phyloP scores from a whole-genome alignment of 2,329 filamentous ascomycete species.

The Nothophoma quercina region DNA sequence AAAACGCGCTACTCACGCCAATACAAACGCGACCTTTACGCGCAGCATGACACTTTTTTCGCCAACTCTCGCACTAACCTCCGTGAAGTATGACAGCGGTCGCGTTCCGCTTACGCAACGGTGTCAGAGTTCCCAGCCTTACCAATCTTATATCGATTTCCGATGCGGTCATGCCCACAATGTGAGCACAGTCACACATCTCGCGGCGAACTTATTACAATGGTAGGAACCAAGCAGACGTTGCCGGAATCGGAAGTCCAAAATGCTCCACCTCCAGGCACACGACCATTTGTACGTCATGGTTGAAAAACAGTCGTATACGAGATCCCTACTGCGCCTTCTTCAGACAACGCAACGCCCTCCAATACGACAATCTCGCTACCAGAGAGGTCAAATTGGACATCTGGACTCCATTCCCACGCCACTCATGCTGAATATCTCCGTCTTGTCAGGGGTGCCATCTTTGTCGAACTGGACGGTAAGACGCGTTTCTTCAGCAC shows the following conservation, averaged over 20 bases:
- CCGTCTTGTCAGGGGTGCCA: constrained; percentile 51
- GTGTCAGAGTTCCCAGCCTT: too few species aligned
- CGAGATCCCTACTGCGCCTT: constrained; percentile 48
- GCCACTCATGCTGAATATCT: constrained; percentile 58
- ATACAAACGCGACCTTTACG: too few species aligned
- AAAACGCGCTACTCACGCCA: too few species aligned
- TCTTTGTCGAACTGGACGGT: constrained; percentile 33
- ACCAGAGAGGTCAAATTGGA: constrained; percentile 55
- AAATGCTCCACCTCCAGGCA: constrained; percentile 18
- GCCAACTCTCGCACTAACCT: too few species aligned
- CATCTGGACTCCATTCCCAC: constrained; percentile 61
- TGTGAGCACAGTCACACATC: too few species aligned
- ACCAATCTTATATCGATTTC: too few species aligned
- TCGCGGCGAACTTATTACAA: neutral
- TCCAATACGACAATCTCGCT: constrained; percentile 54
- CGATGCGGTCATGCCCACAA: too few species aligned
- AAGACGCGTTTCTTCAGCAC: constrained; percentile 17
- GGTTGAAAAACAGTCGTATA: constrained; percentile 34
- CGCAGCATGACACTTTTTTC: too few species aligned
- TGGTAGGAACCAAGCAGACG: neutral
- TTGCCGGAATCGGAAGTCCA: constrained; percentile 1
- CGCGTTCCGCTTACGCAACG: too few species aligned
- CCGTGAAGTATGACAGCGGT: too few species aligned
- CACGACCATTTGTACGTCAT: constrained; percentile 22
- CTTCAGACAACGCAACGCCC: neutral